Percentiles rank a stretch among this genome's conserved stretches.
Evolutionary conservation across 208 protist species (phyloP).

Genomic region (Entamoeba moshkovskii): DNA sequence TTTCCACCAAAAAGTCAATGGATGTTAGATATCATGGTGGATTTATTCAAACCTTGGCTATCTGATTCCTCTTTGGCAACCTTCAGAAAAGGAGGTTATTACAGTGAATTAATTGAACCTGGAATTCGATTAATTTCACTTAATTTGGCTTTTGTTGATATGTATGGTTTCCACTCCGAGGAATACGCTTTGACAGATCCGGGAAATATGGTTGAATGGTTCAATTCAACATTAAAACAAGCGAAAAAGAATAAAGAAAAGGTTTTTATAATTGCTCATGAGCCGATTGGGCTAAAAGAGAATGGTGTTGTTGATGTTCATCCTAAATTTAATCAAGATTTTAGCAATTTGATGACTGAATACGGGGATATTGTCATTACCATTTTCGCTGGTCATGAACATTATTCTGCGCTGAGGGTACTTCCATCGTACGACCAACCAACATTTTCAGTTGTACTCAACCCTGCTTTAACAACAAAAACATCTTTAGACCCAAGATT

Average conservation of each 20-base stretch:
- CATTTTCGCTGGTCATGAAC: neutral
- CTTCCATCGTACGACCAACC: neutral
- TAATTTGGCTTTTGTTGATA: neutral
- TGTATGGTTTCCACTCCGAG: neutral
- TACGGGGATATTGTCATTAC: neutral
- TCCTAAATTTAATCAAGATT: neutral
- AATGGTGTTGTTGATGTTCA: neutral
- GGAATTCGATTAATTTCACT: neutral
- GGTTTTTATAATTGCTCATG: neutral
- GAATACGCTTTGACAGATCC: neutral
- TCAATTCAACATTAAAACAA: neutral
- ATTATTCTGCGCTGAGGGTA: neutral
- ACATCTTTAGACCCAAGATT: neutral
- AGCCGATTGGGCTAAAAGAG: neutral
- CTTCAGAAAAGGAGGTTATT: neutral
- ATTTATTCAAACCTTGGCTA: neutral
- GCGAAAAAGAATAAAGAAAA: neutral
- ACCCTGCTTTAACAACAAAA: neutral
- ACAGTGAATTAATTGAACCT: neutral
- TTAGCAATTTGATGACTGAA: neutral
- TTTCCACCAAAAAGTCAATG: neutral
- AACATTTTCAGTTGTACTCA: neutral
- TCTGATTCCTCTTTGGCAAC: neutral
- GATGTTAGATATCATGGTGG: neutral
- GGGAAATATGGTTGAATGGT: neutral